A percentile compares a stretch with the other conserved stretches of the same genome.
phyloP scores from a whole-genome alignment of 805 yeast genomes.

The Metschnikowia shivogae region DNA sequence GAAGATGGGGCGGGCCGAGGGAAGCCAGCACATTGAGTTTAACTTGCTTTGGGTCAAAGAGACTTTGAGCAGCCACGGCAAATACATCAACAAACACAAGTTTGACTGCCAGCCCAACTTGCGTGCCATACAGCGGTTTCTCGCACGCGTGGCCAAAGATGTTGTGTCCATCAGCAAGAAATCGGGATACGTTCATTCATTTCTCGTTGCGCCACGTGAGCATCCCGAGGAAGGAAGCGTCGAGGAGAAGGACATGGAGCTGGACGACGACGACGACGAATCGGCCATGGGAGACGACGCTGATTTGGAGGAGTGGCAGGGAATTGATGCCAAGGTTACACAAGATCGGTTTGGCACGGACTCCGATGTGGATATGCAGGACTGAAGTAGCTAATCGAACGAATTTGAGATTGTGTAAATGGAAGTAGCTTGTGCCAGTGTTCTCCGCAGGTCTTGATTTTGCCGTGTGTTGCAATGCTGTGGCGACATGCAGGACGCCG shows the following conservation, averaged over 20 bases:
- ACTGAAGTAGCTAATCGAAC: not conserved
- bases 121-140: slow-evolving; percentile 70
- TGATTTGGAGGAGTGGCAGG: slow-evolving; percentile 13
- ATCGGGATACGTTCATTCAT: slow-evolving; percentile 53
- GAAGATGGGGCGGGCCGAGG: slow-evolving; percentile 47
- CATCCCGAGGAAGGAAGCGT: slow-evolving; percentile 6
- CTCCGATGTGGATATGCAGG: slow-evolving; percentile 16
- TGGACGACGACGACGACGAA: slow-evolving; percentile 13
- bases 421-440: too few species aligned
- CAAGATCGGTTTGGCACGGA: slow-evolving; percentile 9
- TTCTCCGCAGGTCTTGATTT: too few species aligned
- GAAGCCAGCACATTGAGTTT: slow-evolving; percentile 81
- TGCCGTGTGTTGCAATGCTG: too few species aligned
- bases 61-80: slow-evolving; percentile 70
- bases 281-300: slow-evolving; percentile 3
- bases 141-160: slow-evolving; percentile 71
- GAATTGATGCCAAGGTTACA: slow-evolving; percentile 9
- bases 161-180: slow-evolving; percentile 51
- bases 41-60: slow-evolving; percentile 76
- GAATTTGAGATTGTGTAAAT: too few species aligned
- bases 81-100: slow-evolving; percentile 58
- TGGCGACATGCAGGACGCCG: too few species aligned
- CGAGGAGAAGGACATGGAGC: slow-evolving; percentile 9
- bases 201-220: slow-evolving; percentile 31
- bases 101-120: slow-evolving; percentile 60